Conservation (phyloP, 345 rosid genomes). For the Clarkia xantiana region DNA sequence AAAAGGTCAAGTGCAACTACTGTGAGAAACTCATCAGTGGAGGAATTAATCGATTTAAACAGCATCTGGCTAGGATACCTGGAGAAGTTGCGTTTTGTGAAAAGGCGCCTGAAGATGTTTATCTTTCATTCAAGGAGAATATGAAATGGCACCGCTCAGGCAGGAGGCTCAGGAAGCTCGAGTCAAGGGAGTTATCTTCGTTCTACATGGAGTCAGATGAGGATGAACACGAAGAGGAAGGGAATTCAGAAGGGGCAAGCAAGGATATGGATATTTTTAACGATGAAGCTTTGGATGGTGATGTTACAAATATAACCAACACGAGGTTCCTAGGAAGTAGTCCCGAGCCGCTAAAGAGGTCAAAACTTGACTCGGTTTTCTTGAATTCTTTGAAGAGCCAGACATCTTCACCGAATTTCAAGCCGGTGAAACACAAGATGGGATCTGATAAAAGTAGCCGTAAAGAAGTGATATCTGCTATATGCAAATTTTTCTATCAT, state of each 20-base stretch:
- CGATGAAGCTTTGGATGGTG: slow-evolving; percentile 13
- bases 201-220: slow-evolving; percentile 19
- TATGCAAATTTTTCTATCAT: slow-evolving; percentile 44
- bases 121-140: slow-evolving; percentile 30
- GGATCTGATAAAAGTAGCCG: slow-evolving; percentile 23
- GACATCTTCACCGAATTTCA: slow-evolving; percentile 14
- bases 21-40: slow-evolving; percentile 39
- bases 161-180: slow-evolving; percentile 16
- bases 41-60: slow-evolving; percentile 38
- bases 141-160: slow-evolving; percentile 42
- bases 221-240: slow-evolving; percentile 22
- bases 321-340: slow-evolving; percentile 10
- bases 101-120: slow-evolving; percentile 31
- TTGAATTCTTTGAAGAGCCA: slow-evolving; percentile 16
- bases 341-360: slow-evolving; percentile 19
- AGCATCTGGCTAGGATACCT: slow-evolving; percentile 36
- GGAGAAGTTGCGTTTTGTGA: slow-evolving; percentile 39
- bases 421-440: slow-evolving; percentile 15
- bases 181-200: slow-evolving; percentile 15
- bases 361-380: slow-evolving; percentile 26
- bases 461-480: slow-evolving; percentile 38
- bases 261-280: slow-evolving; percentile 10
- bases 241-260: slow-evolving; percentile 8
- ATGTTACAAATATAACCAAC: slow-evolving; percentile 9
- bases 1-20: slow-evolving; percentile 35